phyloP scores from a whole-genome alignment of 1,284 basidiomycete species.

The Afroboletus lepidellus region DNA sequence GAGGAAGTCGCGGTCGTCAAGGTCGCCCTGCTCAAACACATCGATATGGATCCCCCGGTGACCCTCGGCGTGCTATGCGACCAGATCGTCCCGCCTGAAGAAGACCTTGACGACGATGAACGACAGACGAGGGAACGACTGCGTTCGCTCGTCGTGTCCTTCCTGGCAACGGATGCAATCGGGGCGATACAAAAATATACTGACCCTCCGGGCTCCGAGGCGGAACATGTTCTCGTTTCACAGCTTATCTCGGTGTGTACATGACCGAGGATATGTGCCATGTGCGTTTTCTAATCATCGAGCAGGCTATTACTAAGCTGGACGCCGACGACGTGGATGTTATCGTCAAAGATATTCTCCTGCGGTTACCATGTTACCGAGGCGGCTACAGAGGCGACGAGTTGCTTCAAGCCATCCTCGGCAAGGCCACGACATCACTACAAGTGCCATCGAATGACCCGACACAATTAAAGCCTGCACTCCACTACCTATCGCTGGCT shows the following conservation, averaged over 20 bases:
- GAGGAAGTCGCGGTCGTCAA: conserved; percentile 63
- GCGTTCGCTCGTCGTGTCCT: conserved; percentile 56
- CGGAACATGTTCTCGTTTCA: conserved; percentile 48
- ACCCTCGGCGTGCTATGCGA: conserved; percentile 68
- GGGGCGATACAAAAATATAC: conserved; percentile 47
- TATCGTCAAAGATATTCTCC: conserved; percentile 54
- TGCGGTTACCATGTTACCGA: conserved; percentile 47
- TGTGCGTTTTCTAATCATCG: conserved; percentile 5
- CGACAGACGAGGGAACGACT: conserved; percentile 54
- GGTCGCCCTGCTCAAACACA: conserved; percentile 56
- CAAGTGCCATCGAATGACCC: conserved; percentile 39
- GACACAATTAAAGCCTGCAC: conserved; percentile 37
- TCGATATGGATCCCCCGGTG: conserved; percentile 58
- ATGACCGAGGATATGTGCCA: conserved; percentile 10
- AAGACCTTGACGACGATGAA: conserved; percentile 56
- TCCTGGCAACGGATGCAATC: conserved; percentile 55
- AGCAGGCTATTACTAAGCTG: conserved; percentile 53
- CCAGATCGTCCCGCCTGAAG: conserved; percentile 55
- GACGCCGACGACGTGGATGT: conserved; percentile 40
- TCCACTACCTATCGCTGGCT: conserved; percentile 49
- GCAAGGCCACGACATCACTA: conserved; percentile 39
- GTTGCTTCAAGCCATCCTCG: conserved; percentile 46
- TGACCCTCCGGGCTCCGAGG: conserved; percentile 40
- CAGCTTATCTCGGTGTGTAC: conserved; percentile 48
- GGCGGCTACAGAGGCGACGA: conserved; percentile 38